Evolutionary conservation across 2,329 filamentous ascomycete species (phyloP), one percentile per base, ranked within the genome.

Genomic region (Fusarium sp.): DNA sequence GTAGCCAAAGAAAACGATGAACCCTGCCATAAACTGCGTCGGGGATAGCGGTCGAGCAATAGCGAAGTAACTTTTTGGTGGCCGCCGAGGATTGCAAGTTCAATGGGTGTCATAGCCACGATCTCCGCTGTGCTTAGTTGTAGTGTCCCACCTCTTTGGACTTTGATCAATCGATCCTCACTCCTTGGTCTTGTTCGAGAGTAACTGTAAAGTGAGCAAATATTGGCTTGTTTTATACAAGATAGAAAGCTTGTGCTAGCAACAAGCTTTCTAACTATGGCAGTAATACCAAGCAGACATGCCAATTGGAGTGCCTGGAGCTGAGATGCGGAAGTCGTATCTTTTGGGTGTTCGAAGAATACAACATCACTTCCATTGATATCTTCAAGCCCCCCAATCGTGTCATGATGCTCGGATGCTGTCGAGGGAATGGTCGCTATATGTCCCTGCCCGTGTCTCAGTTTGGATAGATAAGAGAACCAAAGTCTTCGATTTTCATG

Each of bases 241-340:
- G 11, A n/a, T 14, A 47, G 1, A 0, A 52, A 3, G 20, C 7
- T 48, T 31, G 44, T 49, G 3, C 15, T 38, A 10, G n/a, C 51
- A 28, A 70, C 15, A 17, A 70, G 48, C 8, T n/a, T 64, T 7
- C 31, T n/a, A 22, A 54, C 66, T 24, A 49, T 20, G 5, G 66
- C 4, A 5, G 20, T 14, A 15, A 65, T 13, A 14, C 66, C 67
- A n/a, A 70, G 45, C 2, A 70, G 20, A n/a, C 28, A 57, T 14
- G 59, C 67, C 17, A 70, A 22, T 14, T 70, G 66, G 4, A 70
- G 22, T 3, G n/a, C 20, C 7, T 65, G 28, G 15, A 63, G n/a
- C 18, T 39, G 38, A 33, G 33, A 18, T 5, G 11, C 48, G 10
- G 44, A 38, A 5, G 49, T 26, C 0, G 5, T 18, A 18, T 63